Conservation (phyloP, 352 stramenopile genomes). For the Thalassiosira ordinaria region DNA sequence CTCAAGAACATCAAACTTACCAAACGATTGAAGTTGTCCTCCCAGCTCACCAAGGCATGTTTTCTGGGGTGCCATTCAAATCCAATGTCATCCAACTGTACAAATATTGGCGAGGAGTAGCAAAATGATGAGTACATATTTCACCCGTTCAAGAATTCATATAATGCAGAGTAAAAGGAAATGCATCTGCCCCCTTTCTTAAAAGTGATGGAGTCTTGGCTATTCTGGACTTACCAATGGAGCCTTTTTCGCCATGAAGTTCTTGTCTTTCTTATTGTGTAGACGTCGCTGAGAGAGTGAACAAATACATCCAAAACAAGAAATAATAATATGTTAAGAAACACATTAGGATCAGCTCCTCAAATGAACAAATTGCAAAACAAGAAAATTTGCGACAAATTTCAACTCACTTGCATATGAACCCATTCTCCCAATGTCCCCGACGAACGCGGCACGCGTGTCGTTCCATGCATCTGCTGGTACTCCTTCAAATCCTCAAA, state of each 20-base stretch:
- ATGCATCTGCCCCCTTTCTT: too few species aligned
- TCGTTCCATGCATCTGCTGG: conserved; percentile 13
- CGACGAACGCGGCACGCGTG: conserved; percentile 30
- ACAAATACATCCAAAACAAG: conserved; percentile 9
- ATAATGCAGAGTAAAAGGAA: too few species aligned
- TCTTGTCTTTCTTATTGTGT: conserved; percentile 56
- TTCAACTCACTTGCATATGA: conserved; percentile 28
- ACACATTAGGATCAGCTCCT: too few species aligned
- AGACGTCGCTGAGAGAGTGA: conserved; percentile 38
- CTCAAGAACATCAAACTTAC: conserved; percentile 11
- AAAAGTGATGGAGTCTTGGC: too few species aligned
- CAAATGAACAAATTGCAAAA: background rate
- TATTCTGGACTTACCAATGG: conserved; percentile 10
- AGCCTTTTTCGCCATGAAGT: conserved; percentile 27
- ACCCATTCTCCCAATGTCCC: conserved; percentile 56
- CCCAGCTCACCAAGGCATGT: conserved; percentile 28
- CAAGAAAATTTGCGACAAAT: background rate
- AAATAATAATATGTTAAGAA: background rate
- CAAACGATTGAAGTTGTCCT: conserved; percentile 48
- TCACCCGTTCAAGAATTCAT: too few species aligned
- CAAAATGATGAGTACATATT: too few species aligned
- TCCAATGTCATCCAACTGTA: conserved; percentile 37
- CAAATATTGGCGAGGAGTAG: too few species aligned
- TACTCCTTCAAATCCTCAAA: conserved; percentile 55
- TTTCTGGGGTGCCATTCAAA: conserved; percentile 48